Conservation (phyloP, 495 filamentous ascomycete species). For the Aspergillus panamensis region DNA sequence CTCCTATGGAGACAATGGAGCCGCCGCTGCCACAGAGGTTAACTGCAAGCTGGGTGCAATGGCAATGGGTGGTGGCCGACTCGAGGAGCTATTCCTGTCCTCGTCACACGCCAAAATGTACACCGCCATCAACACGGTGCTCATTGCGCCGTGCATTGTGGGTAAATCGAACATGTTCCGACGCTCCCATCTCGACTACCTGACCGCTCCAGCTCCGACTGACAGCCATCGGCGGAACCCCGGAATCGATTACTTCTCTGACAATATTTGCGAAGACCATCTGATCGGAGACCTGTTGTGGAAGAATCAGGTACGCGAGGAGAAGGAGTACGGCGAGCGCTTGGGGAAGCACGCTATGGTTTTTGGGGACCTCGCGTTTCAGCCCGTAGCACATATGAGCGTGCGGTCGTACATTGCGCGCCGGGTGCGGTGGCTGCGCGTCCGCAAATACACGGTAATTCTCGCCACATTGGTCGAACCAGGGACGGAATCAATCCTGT, state of each 20-base stretch:
- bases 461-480: conserved; percentile 91
- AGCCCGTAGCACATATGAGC: conserved; percentile 83
- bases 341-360: conserved; percentile 79
- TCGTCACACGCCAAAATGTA: conserved; percentile 98
- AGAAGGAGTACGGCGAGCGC: conserved; percentile 37
- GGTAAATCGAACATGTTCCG: conserved; percentile 99
- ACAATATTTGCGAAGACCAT: conserved; percentile 98
- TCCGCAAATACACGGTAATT: conserved; percentile 89
- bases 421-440: conserved; percentile 85
- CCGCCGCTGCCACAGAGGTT: background rate
- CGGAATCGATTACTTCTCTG: conserved; percentile 88
- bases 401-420: conserved; percentile 75
- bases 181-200: conserved; percentile 76
- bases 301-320: conserved; percentile 53
- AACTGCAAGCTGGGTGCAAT: conserved; percentile 23
- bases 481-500: conserved; percentile 84
- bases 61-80: conserved; percentile 65
- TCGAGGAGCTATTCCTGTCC: conserved; percentile 93
- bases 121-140: conserved; percentile 90
- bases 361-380: conserved; percentile 80
- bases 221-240: conserved; percentile 40
- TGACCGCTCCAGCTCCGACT: conserved; percentile 55
- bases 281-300: conserved; percentile 90
- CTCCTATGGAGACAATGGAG: conserved; percentile 12
- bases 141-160: conserved; percentile 87